Conservation (phyloP, 768 basidiomycete species). For the Russula sp. region DNA sequence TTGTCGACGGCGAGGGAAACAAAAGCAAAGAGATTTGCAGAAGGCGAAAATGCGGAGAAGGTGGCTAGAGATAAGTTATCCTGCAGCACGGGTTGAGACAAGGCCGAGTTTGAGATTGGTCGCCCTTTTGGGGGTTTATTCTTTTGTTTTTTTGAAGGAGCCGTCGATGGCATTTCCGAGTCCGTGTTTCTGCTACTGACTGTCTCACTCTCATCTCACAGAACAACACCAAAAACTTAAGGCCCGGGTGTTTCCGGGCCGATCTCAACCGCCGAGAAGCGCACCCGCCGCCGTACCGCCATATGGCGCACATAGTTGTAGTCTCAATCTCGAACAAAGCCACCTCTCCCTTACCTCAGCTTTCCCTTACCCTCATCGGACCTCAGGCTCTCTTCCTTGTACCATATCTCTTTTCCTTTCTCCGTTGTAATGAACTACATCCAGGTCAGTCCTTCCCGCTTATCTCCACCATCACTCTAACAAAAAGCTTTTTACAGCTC, state of each 20-base stretch:
- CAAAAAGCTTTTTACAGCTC: conserved; percentile 40
- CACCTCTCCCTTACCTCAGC: neutral
- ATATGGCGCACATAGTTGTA: no score
- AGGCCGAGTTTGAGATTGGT: conserved; percentile 47
- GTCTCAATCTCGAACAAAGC: neutral
- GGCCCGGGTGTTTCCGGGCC: neutral
- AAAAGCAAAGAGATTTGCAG: conserved; percentile 51
- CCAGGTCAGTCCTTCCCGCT: conserved; percentile 35
- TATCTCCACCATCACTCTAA: conserved; percentile 16
- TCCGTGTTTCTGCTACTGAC: no score
- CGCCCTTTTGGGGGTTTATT: conserved; percentile 48
- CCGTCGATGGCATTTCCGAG: conserved; percentile 37
- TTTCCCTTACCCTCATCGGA: neutral
- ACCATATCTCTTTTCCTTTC: neutral
- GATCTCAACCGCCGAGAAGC: neutral
- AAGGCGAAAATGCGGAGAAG: conserved; percentile 55
- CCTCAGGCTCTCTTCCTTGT: neutral
- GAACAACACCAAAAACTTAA: neutral
- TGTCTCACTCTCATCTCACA: no score
- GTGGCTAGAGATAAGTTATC: conserved; percentile 39
- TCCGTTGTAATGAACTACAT: conserved; percentile 47
- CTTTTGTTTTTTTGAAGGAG: conserved; percentile 47
- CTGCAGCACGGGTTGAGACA: conserved; percentile 51
- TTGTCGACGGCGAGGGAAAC: conserved; percentile 65
- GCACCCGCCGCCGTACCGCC: no score